Conservation (phyloP, 495 filamentous ascomycete species). For the Penicillium pulvis region DNA sequence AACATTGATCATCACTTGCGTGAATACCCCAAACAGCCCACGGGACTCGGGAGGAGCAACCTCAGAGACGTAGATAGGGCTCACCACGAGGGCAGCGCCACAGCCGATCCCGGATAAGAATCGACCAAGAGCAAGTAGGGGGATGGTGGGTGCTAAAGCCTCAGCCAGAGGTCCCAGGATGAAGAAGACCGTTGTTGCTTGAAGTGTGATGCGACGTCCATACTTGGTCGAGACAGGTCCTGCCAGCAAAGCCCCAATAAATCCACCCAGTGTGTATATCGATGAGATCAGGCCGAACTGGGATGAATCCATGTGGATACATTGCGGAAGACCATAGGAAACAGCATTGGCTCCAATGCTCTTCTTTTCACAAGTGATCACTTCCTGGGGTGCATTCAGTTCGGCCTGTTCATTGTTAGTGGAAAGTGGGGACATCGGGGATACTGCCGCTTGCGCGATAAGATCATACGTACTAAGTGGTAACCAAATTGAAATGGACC, state of each 20-base stretch:
- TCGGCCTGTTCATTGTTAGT: constrained; percentile 64
- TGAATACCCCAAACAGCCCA: constrained; percentile 88
- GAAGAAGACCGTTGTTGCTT: constrained; percentile 72
- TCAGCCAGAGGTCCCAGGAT: constrained; percentile 74
- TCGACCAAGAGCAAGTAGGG: constrained; percentile 68
- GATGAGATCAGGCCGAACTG: constrained; percentile 82
- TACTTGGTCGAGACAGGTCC: constrained; percentile 71
- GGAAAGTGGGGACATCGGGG: background rate
- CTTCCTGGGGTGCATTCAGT: constrained; percentile 89
- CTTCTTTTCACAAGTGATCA: constrained; percentile 77
- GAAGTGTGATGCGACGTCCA: constrained; percentile 74
- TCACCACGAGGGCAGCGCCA: constrained; percentile 86
- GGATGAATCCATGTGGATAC: constrained; percentile 76
- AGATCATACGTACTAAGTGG: constrained; percentile 65
- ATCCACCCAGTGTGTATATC: constrained; percentile 88
- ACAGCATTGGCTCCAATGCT: constrained; percentile 46
- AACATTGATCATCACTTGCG: constrained; percentile 92
- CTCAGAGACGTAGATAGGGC: constrained; percentile 94
- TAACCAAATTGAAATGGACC: constrained; percentile 93
- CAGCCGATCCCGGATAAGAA: constrained; percentile 81
- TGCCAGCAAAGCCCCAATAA: constrained; percentile 77
- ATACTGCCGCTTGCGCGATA: background rate
- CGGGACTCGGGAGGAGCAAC: constrained; percentile 75
- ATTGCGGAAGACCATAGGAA: constrained; percentile 60
- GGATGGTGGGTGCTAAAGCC: constrained; percentile 66